A percentile compares a stretch with the other conserved stretches of the same genome.
Evolutionary conservation across 257 asterid genomes (phyloP).

Genomic region (Fraxinus excelsior): DNA sequence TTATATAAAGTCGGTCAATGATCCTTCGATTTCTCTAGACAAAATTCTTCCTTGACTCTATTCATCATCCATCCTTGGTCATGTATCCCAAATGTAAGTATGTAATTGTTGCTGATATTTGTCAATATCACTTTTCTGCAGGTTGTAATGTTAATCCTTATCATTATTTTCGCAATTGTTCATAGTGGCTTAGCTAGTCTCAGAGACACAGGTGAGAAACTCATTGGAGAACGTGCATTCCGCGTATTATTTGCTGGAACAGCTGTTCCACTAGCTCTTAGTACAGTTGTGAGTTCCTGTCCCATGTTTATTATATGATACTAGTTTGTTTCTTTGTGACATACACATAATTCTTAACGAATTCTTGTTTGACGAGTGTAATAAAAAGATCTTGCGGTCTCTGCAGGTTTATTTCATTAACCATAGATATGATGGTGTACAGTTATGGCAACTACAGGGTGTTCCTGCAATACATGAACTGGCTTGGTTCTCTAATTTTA

Average conservation of each 20-base stretch:
- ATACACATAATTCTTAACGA: not conserved
- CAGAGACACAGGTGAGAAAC: conserved; percentile 94
- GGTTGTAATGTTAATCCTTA: conserved; percentile 77
- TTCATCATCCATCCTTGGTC: not conserved
- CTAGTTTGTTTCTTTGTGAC: not conserved
- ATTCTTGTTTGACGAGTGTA: conserved; percentile 14
- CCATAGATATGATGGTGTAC: conserved; percentile 95
- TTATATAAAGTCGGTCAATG: not conserved
- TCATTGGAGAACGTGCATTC: conserved; percentile 92
- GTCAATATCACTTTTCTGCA: conserved; percentile 34
- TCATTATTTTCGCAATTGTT: conserved; percentile 73
- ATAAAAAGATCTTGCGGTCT: conserved; percentile 16
- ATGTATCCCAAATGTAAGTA: not conserved
- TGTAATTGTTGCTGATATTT: conserved; percentile 15
- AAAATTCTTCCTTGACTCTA: not conserved
- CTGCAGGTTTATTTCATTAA: conserved; percentile 87
- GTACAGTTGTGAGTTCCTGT: conserved; percentile 78
- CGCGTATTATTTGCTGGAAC: conserved; percentile 95
- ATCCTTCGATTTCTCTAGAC: not conserved
- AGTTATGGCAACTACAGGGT: conserved; percentile 90
- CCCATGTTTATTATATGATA: not conserved
- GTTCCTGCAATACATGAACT: conserved; percentile 71
- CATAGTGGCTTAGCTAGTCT: conserved; percentile 98
- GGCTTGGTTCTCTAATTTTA: conserved; percentile 67
- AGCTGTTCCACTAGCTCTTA: conserved; percentile 92